These are phyloP conservation scores for Pseudozyma sp. DNA, from an alignment of 1,284 basidiomycete species.

Conservation along the genomic window DNA sequence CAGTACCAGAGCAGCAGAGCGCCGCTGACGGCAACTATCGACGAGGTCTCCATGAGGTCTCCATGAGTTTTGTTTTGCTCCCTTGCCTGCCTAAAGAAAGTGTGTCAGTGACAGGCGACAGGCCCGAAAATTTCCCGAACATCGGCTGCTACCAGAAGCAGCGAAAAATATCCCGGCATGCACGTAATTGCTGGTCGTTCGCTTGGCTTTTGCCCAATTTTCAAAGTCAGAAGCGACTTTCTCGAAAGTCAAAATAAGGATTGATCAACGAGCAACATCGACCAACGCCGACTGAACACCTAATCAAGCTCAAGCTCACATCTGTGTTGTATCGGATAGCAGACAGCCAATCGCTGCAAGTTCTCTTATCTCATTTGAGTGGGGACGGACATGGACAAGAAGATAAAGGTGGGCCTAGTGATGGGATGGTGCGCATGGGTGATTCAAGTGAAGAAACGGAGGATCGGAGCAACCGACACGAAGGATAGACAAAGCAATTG, in stretches of 20 bases:
- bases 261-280: background rate
- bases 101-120: background rate
- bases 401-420: background rate
- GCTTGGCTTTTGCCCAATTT: background rate
- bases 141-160: slow-evolving; percentile 3
- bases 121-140: slow-evolving; percentile 1
- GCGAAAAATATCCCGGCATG: slow-evolving; percentile 3
- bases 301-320: slow-evolving; percentile 4
- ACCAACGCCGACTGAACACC: slow-evolving; percentile 11
- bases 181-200: background rate
- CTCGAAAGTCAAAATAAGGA: background rate
- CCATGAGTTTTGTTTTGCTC: background rate
- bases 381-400: slow-evolving; percentile 4
- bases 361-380: slow-evolving; percentile 22
- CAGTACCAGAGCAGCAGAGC: background rate
- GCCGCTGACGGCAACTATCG: slow-evolving; percentile 16
- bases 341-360: slow-evolving; percentile 18
- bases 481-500: background rate
- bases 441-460: background rate
- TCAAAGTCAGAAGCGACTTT: slow-evolving; percentile 5
- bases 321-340: slow-evolving; percentile 1
- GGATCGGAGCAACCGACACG: slow-evolving; percentile 1
- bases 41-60: background rate
- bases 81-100: background rate
- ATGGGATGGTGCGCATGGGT: background rate